These are phyloP conservation scores for Jackrogersella minutella DNA, from an alignment of 495 filamentous ascomycete species.

Conservation along the genomic window DNA sequence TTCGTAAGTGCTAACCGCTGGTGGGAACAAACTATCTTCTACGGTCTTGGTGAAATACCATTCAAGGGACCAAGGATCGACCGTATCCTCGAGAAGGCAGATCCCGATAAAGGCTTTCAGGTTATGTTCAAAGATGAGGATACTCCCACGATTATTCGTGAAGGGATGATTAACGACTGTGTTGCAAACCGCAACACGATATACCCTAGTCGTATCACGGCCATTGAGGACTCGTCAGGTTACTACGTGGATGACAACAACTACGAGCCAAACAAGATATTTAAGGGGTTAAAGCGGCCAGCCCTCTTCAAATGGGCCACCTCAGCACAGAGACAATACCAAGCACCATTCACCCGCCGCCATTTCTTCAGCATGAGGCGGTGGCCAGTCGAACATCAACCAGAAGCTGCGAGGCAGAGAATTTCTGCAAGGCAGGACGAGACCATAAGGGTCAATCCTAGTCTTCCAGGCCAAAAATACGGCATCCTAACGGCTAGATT, in stretches of 20 bases:
- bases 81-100: constrained; percentile 30
- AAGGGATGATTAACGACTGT: constrained; percentile 45
- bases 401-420: constrained; percentile 2
- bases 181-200: constrained; percentile 41
- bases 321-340: constrained; percentile 38
- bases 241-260: not conserved
- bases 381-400: constrained; percentile 36
- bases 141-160: constrained; percentile 24
- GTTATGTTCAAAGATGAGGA: not conserved
- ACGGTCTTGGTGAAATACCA: constrained; percentile 32
- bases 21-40: constrained; percentile 27
- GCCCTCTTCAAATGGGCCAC: constrained; percentile 46
- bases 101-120: constrained; percentile 1
- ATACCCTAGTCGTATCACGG: constrained; percentile 35
- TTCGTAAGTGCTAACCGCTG: constrained; percentile 13
- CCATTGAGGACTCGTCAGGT: constrained; percentile 33
- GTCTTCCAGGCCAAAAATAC: constrained; percentile 11
- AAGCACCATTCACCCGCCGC: constrained; percentile 35
- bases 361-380: constrained; percentile 42
- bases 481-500: constrained; percentile 40
- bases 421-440: constrained; percentile 35
- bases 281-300: constrained; percentile 30
- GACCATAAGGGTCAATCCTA: constrained; percentile 22
- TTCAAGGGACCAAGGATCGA: constrained; percentile 29
- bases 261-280: constrained; percentile 14